Evolutionary conservation across 2,329 filamentous ascomycete species (phyloP), one percentile per base, ranked within the genome.

Genomic region (Ophiocordyceps robertsii): DNA sequence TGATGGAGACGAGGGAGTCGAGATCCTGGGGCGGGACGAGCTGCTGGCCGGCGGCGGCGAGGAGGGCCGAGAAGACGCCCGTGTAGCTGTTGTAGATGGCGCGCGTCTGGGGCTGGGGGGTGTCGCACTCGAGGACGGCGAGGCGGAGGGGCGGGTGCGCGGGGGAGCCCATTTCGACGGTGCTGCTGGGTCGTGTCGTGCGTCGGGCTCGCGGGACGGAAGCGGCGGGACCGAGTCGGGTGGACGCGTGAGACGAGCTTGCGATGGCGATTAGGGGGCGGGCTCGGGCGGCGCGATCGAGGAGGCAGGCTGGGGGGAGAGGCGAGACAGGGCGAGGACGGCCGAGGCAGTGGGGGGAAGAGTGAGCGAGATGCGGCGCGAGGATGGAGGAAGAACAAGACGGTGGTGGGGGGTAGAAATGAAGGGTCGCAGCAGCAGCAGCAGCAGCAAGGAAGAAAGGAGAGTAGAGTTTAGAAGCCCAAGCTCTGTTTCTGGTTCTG

Each of bases 71-170:
- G 62, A 87, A 86, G 46, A 86, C 73, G 47, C 77, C 80, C 47
- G 78, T 76, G 63, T 95, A 95, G 46, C 72, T 71, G 41, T 77
- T 75, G 61, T 83, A 88, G 53, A 76, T 76, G 43, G 70, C 70
- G 43, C 74, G 66, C 32, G 82, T 75, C 37, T 72, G 62, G 1
- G 77, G 73, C 40, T 83, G 69, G 1, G 87, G 87, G 1, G 76
- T 84, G 63, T 95, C 90, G 67, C 84, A 82, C 69, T 95, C 86
- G 51, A 96, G 79, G 52, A 96, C 74, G 38, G 89, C 88, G 62
- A 95, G 82, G 43, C 84, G 82, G 51, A 90, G 65, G 29, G 75
- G 75, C n/a, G 52, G 44, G 32, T 54, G 49, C 37, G 40, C 19
- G 19, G 19, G 19, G 19, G 19, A 19, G 19, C 19, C 19, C 19